A percentile compares a stretch with the other conserved stretches of the same genome.
Conservation (phyloP, 352 stramenopile genomes). For the Thraustochytrium striatum region DNA sequence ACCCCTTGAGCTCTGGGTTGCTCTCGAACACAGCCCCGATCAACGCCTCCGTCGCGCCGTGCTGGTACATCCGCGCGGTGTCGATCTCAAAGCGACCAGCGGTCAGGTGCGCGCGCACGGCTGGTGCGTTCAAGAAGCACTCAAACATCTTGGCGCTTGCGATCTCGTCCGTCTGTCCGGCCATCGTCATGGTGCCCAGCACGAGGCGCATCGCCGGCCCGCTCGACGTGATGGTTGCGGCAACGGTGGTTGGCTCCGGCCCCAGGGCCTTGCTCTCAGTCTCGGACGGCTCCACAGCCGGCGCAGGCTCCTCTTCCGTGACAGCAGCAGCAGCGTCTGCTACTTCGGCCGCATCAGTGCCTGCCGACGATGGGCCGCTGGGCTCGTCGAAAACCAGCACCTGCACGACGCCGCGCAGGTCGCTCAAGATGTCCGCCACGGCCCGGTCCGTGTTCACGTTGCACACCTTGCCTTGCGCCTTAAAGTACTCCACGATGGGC, state of each 20-base stretch:
- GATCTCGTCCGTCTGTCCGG: slow-evolving; percentile 26
- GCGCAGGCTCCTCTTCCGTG: too few relatives aligned
- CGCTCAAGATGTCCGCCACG: neutral
- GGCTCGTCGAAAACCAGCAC: too few relatives aligned
- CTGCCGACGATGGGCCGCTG: too few relatives aligned
- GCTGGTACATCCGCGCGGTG: slow-evolving; percentile 57
- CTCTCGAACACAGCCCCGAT: slow-evolving; percentile 50
- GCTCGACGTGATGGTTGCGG: neutral
- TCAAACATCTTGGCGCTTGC: slow-evolving; percentile 50
- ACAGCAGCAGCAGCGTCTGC: too few relatives aligned
- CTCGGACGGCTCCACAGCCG: too few relatives aligned
- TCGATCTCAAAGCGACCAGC: slow-evolving; percentile 54
- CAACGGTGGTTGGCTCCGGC: too few relatives aligned
- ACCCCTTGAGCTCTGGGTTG: neutral
- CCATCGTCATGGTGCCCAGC: slow-evolving; percentile 59
- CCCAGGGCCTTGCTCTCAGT: too few relatives aligned
- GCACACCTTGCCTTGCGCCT: neutral
- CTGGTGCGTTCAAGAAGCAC: slow-evolving; percentile 41
- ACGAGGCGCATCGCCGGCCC: slow-evolving; percentile 47
- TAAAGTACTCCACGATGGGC: slow-evolving; percentile 43
- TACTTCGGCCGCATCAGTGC: neutral
- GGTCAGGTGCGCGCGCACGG: slow-evolving; percentile 30
- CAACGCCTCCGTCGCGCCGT: slow-evolving; percentile 49
- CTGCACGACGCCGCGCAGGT: neutral
- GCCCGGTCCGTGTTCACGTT: slow-evolving; percentile 21